Percentiles rank a stretch among this genome's conserved stretches.
phyloP scores from a whole-genome alignment of 2,329 filamentous ascomycete species.

The Venturia pyrina region DNA sequence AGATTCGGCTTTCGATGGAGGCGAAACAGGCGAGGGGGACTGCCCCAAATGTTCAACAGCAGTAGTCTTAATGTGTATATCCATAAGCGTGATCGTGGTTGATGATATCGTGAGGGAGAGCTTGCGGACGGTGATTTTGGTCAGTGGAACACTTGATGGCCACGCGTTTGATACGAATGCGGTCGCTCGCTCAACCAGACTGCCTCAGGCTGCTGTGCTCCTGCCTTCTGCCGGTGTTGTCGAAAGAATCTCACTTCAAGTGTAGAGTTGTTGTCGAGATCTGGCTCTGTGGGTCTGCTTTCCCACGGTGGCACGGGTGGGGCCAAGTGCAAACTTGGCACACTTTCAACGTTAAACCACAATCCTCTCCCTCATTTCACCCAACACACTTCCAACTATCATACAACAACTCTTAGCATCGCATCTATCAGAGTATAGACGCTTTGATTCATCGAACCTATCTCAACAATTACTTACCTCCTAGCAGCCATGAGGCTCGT shows the following conservation, averaged over 20 bases:
- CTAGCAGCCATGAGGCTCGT: background rate
- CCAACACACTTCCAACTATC: background rate
- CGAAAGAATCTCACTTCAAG: background rate
- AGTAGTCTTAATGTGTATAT: background rate
- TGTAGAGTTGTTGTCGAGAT: background rate
- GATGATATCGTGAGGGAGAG: background rate
- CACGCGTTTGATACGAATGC: background rate
- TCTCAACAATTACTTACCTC: background rate
- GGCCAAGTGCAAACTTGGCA: background rate
- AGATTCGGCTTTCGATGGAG: background rate
- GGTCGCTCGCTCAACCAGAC: too few species aligned
- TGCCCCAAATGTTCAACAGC: too few species aligned
- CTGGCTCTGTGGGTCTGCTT: background rate
- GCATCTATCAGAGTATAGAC: background rate
- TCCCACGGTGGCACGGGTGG: too few species aligned
- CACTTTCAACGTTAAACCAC: background rate
- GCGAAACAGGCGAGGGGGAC: too few species aligned
- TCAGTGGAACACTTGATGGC: background rate
- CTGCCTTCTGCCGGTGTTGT: background rate
- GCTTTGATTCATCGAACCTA: background rate
- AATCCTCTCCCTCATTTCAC: background rate
- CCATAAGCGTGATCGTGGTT: background rate
- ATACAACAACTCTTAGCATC: background rate
- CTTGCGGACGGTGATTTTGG: background rate
- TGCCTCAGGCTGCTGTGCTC: background rate